Evolutionary conservation across 1,139 yeast genomes (phyloP).

Genomic region (Kurtzmaniella quercitrusa): DNA sequence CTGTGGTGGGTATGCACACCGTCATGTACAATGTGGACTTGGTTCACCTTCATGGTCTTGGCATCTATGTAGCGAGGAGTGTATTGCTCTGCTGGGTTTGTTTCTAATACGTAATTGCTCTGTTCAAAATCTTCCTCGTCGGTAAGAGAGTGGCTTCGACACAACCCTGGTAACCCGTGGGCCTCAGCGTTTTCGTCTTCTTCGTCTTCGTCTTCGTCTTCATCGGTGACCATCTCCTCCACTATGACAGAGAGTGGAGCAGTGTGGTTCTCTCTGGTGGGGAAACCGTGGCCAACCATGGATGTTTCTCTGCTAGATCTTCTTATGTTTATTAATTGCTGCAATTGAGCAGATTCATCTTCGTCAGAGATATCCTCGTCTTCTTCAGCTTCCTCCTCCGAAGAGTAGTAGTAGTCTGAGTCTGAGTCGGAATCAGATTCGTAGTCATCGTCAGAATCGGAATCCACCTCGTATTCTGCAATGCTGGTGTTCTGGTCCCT

Average conservation of each 20-base stretch:
- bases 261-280: not conserved
- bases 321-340: conserved; percentile 1
- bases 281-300: conserved; percentile 1
- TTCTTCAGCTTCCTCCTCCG: conserved; percentile 9
- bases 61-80: conserved; percentile 4
- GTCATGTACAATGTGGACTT: not conserved
- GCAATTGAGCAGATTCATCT: conserved; percentile 1
- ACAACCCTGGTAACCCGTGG: conserved; percentile 6
- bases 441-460: conserved; percentile 18
- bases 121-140: conserved; percentile 8
- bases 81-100: not conserved
- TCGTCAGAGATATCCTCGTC: conserved; percentile 13
- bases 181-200: conserved; percentile 5
- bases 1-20: conserved; percentile 3
- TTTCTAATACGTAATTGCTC: conserved; percentile 5
- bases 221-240: conserved; percentile 1
- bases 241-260: conserved; percentile 1
- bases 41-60: not conserved
- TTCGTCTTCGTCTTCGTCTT: conserved; percentile 3
- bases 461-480: conserved; percentile 34
- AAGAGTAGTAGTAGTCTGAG: conserved; percentile 12
- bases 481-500: conserved; percentile 17
- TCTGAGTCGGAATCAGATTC: conserved; percentile 16
- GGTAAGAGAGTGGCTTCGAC: conserved; percentile 4
- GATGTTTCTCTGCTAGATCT: conserved; percentile 5